Base-by-base conservation (phyloP, 2,329 filamentous ascomycete species). In the Alternaria triticimaculans region DNA sequence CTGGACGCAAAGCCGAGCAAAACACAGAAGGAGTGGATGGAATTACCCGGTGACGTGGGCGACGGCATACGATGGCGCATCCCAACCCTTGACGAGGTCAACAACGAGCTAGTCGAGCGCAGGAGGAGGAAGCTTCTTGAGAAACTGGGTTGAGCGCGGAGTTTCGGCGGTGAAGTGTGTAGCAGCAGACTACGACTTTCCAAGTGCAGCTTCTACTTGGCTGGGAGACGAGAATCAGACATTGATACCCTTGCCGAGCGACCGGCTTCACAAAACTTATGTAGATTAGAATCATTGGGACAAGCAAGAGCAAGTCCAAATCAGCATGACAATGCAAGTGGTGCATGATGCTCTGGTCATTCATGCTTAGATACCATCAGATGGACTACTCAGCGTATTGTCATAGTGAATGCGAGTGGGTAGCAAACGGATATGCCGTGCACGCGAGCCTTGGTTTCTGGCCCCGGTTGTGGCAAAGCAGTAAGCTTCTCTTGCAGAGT, bases 31-130 rank as follows among this genome's bases (percentile, higher is more conserved):
- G 79, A 81, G 50, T 98, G 95, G 94, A 90, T 96, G 73, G 86
- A 93, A 41, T 82, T 99, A 71, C 96, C 96, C 0, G 96, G 95
- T 1, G 94, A 97, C 81, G 84, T 85, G 4, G 94, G 94, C 1
- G 94, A 97, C 78, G 95, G 95, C 0, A 84, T 89, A 41, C 87
- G 85, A 50, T 97, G 95, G 95, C 88, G 88, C 66, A 80, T 98
- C 73, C 96, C 96, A 9, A 94, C 92, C 6, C 82, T 93, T 60
- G 93, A 97, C 20, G 93, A 98, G 78, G 95, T 98, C n/a, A 93
- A 97, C 81, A 89, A 94, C 76, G 96, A 98, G 81, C 83, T 99
- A 71, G 87, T 99, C 58, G 94, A 97, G 70, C 87, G 95, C 81
- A 88, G 94, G 81, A 89, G 93, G 78, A 87, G 90, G 80, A 93